Evolutionary conservation across 139 green algal genomes (phyloP), one percentile per base, ranked within the genome.

Genomic region (Asterochloris sp.): DNA sequence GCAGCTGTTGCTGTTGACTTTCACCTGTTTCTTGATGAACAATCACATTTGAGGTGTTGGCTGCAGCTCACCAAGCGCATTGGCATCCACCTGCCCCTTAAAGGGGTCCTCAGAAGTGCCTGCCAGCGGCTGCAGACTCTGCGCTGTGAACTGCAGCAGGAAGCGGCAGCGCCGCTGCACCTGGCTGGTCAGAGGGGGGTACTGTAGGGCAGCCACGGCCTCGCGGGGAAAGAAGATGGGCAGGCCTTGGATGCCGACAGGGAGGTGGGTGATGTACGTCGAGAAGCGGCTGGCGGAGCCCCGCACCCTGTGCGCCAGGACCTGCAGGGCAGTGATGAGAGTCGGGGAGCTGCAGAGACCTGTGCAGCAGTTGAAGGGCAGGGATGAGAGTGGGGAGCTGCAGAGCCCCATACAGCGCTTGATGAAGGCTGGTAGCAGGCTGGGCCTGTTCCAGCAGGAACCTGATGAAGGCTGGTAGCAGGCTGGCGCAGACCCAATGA

Each of bases 221-320:
- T 89, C 79, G 1, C 78, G 60, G 16, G 64, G 26, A 47, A 92
- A 97, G 82, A 97, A 97, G 80, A 97, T 92, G 21, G 94, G 94
- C 54, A 97, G 81, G 27, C 94, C 94, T 9, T 84, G 66, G 24
- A 96, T 74, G 11, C 83, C 92, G 11, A 86, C 69, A 24, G 94
- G 94, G 47, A 97, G 88, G 69, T 89, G 78, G 38, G 67, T 13
- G 29, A 97, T 88, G 86, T 97, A 97, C 0, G 86, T 38, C 0
- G 76, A 73, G 68, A 94, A 96, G 11, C 54, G 61, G 27, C 83
- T 90, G 17, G 74, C 62, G 0, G 85, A 23, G 17, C 91, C 93
- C 29, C 78, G 73, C 23, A 92, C n/a, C 10, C 92, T 83, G 13
- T 95, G 82, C 0, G 79, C 38, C 24, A 95, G 83, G 21, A 95